These are phyloP conservation scores for Binderoboletus segoi DNA, from an alignment of 1,284 basidiomycete genomes.

Conservation along the genomic window DNA sequence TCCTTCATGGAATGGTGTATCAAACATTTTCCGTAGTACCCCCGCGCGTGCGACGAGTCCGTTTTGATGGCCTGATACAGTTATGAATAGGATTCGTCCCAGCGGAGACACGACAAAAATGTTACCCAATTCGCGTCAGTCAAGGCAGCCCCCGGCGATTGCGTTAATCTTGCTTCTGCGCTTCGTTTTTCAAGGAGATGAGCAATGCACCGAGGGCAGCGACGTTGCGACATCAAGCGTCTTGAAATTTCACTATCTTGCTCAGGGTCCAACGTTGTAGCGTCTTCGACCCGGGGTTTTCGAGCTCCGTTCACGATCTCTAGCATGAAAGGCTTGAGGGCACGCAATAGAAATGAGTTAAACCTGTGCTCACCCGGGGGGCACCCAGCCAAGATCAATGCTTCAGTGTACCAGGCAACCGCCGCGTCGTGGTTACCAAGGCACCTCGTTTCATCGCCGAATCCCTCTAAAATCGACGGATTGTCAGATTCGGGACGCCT, in stretches of 20 bases:
- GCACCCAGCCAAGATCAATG: conserved; percentile 1
- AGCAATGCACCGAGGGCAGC: background rate
- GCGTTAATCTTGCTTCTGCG: background rate
- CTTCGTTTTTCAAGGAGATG: conserved; percentile 12
- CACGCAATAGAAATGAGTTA: too few species aligned
- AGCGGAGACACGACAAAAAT: background rate
- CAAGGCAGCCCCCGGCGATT: background rate
- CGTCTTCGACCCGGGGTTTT: background rate
- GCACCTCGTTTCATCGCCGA: conserved; percentile 8
- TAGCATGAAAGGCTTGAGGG: background rate
- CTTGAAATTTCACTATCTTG: background rate
- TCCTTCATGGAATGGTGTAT: background rate
- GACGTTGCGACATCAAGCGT: background rate
- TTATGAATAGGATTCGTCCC: background rate
- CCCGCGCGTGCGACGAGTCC: conserved; percentile 4
- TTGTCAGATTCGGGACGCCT: background rate
- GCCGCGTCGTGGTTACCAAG: conserved; percentile 3
- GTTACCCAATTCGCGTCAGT: conserved; percentile 6
- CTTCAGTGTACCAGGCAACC: conserved; percentile 9
- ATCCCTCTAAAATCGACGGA: background rate
- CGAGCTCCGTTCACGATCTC: background rate
- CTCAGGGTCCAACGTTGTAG: background rate
- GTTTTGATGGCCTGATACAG: conserved; percentile 8
- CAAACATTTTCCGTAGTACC: conserved; percentile 6
- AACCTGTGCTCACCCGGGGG: background rate